Percentiles rank a stretch among this genome's conserved stretches.
phyloP scores from a whole-genome alignment of 805 yeast genomes.

The Wickerhamomyces chambardii region DNA sequence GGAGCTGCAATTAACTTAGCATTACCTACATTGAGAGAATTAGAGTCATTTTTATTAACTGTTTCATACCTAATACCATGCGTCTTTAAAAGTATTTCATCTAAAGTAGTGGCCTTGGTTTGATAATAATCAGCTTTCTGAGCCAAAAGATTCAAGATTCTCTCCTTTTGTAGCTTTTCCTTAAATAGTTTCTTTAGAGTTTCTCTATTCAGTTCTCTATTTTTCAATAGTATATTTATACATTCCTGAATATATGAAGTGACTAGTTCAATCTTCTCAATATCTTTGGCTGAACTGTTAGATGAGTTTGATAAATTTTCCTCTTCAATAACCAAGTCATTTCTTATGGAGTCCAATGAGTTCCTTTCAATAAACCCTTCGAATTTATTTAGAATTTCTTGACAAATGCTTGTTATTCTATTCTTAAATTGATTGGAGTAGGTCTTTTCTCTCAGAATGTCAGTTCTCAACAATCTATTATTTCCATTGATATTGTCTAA shows the following conservation, averaged over 20 bases:
- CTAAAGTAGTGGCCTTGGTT: neutral
- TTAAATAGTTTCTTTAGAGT: neutral
- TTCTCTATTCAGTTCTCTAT: neutral
- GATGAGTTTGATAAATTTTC: neutral
- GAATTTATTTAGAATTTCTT: constrained; percentile 4
- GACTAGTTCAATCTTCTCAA: neutral
- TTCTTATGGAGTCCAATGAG: constrained; percentile 6
- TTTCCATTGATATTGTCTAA: constrained; percentile 2
- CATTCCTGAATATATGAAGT: neutral
- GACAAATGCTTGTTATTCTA: constrained; percentile 1
- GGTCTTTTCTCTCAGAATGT: constrained; percentile 3
- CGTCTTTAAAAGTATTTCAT: neutral
- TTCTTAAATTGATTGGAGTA: constrained; percentile 7
- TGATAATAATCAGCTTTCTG: neutral
- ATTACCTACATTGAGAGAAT: neutral
- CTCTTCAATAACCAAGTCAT: constrained; percentile 1
- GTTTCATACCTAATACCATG: neutral
- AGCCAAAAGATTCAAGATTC: neutral
- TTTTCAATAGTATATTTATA: neutral
- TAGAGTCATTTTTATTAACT: too few relatives aligned
- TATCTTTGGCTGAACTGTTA: neutral
- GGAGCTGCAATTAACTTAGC: neutral
- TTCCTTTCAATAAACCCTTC: constrained; percentile 10
- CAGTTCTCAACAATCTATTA: constrained; percentile 5
- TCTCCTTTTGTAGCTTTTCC: neutral